These are phyloP conservation scores for Xylaria sp. DNA, from an alignment of 2,329 filamentous ascomycete genomes.

Conservation along the genomic window DNA sequence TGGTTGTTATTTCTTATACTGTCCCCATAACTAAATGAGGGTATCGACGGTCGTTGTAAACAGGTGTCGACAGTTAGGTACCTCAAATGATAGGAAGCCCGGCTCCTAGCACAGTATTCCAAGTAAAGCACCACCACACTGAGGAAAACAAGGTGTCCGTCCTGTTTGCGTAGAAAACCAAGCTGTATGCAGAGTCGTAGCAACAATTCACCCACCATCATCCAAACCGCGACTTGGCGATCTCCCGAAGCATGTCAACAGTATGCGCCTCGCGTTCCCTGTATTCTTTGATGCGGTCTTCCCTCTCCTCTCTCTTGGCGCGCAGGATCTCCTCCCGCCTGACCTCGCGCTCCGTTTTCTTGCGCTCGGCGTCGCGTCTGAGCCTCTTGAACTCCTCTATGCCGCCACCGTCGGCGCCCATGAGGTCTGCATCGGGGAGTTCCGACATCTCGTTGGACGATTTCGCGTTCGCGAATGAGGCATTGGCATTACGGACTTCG, in stretches of 20 bases:
- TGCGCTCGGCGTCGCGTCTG: constrained; percentile 77
- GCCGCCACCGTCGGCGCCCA: constrained; percentile 71
- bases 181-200: background rate
- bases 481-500: constrained; percentile 76
- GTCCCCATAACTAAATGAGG: background rate
- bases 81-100: background rate
- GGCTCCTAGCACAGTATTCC: background rate
- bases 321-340: constrained; percentile 82
- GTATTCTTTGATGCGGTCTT: constrained; percentile 76
- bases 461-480: constrained; percentile 75
- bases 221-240: constrained; percentile 84
- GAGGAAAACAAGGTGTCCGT: background rate
- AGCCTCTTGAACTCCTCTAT: constrained; percentile 75
- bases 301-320: constrained; percentile 80
- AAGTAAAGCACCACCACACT: background rate
- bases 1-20: background rate
- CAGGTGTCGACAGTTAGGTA: background rate
- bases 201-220: constrained; percentile 43
- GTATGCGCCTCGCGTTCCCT: constrained; percentile 83
- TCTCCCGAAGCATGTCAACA: constrained; percentile 79
- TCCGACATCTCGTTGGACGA: constrained; percentile 64
- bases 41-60: background rate
- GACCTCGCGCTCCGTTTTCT: constrained; percentile 84
- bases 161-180: background rate
- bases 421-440: constrained; percentile 77